A percentile compares a stretch with the other conserved stretches of the same genome.
Conservation (phyloP, 495 filamentous ascomycete genomes). For the Hypoxylon perforatum region DNA sequence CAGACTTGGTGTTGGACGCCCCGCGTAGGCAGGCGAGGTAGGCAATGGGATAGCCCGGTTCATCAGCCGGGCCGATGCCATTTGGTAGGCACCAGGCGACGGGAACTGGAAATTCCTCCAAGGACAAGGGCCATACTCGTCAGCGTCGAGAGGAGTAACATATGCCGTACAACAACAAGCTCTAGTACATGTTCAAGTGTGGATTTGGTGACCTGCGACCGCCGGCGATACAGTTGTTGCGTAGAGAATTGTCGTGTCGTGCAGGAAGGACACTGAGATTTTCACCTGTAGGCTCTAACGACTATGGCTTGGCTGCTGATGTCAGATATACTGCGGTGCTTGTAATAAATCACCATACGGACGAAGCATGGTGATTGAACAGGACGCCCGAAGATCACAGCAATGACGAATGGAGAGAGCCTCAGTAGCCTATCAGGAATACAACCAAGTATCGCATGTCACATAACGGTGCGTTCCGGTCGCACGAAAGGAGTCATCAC, state of each 20-base stretch:
- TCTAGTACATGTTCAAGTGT: slow-evolving; percentile 1
- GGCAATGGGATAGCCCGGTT: slow-evolving; percentile 30
- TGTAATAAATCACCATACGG: slow-evolving; percentile 4
- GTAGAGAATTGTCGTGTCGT: slow-evolving; percentile 15
- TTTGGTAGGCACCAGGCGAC: not conserved
- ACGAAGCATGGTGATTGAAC: slow-evolving; percentile 4
- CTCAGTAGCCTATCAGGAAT: not conserved
- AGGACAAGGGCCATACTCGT: slow-evolving; percentile 7
- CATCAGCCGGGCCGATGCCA: slow-evolving; percentile 25
- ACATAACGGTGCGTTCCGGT: slow-evolving; percentile 9
- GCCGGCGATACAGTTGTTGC: not conserved
- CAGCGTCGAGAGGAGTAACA: slow-evolving; percentile 3
- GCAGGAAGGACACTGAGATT: slow-evolving; percentile 10
- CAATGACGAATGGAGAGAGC: too few relatives aligned
- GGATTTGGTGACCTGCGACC: not conserved
- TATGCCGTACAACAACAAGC: slow-evolving; percentile 6
- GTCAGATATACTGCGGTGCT: slow-evolving; percentile 15
- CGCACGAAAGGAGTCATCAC: slow-evolving; percentile 10
- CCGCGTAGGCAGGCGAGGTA: slow-evolving; percentile 27
- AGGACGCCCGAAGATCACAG: slow-evolving; percentile 4
- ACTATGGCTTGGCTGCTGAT: slow-evolving; percentile 17
- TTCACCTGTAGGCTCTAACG: slow-evolving; percentile 1
- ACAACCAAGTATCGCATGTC: slow-evolving; percentile 15
- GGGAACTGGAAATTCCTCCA: not conserved
- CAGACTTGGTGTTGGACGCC: slow-evolving; percentile 29